These are phyloP conservation scores for Meira miltonrushii DNA, from an alignment of 1,284 basidiomycete genomes.

Conservation along the genomic window DNA sequence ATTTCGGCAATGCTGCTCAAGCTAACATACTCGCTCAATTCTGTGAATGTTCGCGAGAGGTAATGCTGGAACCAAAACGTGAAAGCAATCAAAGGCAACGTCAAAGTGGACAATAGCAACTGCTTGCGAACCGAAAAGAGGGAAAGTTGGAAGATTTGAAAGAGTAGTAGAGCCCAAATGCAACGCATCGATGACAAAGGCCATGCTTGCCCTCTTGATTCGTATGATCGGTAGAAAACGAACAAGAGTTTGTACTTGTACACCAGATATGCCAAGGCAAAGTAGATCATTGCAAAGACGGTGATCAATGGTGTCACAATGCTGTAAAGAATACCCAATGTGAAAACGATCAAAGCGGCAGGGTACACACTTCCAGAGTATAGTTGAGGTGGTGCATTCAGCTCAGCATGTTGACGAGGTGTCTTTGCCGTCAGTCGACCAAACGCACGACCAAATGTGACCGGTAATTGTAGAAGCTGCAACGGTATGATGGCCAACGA, in stretches of 20 bases:
- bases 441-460: conserved; percentile 31
- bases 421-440: conserved; percentile 35
- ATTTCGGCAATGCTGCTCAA: conserved; percentile 37
- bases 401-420: conserved; percentile 76
- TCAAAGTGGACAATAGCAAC: conserved; percentile 68
- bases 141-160: conserved; percentile 49
- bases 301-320: conserved; percentile 90
- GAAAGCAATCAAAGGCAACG: conserved; percentile 70
- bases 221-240: conserved; percentile 89
- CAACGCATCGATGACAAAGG: conserved; percentile 57
- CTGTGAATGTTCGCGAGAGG: conserved; percentile 66
- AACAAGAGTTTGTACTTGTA: conserved; percentile 97
- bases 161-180: conserved; percentile 47
- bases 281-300: conserved; percentile 89
- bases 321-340: conserved; percentile 88
- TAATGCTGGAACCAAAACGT: conserved; percentile 77
- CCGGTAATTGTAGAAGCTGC: conserved; percentile 61
- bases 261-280: conserved; percentile 71
- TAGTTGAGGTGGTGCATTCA: conserved; percentile 95
- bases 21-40: conserved; percentile 67
- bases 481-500: conserved; percentile 89
- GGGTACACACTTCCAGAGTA: conserved; percentile 68
- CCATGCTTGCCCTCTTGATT: conserved; percentile 89
- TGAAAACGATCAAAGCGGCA: conserved; percentile 89
- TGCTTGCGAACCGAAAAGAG: conserved; percentile 79